A percentile compares a stretch with the other conserved stretches of the same genome.
These are phyloP conservation scores for Colletotrichum sidae DNA, from an alignment of 2,329 filamentous ascomycete species.

Conservation along the genomic window DNA sequence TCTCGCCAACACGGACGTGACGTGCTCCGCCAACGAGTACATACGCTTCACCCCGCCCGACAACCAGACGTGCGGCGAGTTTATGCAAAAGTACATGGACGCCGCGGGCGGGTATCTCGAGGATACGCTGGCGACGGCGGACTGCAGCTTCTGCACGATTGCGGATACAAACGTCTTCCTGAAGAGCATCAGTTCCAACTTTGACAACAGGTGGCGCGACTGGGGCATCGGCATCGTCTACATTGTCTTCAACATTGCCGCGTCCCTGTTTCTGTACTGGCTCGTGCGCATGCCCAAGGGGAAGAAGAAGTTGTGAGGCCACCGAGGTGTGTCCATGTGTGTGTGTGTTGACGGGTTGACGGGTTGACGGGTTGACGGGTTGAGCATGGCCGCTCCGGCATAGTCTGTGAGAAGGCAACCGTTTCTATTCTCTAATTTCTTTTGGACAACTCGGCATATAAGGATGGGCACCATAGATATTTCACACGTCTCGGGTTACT, in stretches of 20 bases:
- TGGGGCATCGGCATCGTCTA: slow-evolving; percentile 66
- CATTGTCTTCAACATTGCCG: slow-evolving; percentile 60
- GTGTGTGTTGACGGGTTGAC: neutral
- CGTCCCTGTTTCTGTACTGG: slow-evolving; percentile 62
- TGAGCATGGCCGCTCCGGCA: neutral
- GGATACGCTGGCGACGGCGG: slow-evolving; percentile 53
- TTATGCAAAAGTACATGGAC: slow-evolving; percentile 57
- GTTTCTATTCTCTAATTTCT: slow-evolving; percentile 4
- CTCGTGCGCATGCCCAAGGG: slow-evolving; percentile 49
- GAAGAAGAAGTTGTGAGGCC: slow-evolving; percentile 30
- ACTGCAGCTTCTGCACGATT: slow-evolving; percentile 58
- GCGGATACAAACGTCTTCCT: slow-evolving; percentile 53
- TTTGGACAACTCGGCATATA: neutral
- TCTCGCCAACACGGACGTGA: slow-evolving; percentile 39
- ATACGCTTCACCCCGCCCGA: slow-evolving; percentile 65
- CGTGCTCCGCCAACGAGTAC: slow-evolving; percentile 53
- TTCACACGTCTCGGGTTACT: slow-evolving; percentile 3
- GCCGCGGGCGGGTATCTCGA: slow-evolving; percentile 59
- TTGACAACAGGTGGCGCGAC: slow-evolving; percentile 64
- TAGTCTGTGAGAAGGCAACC: neutral
- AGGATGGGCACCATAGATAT: slow-evolving; percentile 16
- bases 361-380: neutral
- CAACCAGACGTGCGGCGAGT: slow-evolving; percentile 58
- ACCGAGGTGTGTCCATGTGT: neutral
- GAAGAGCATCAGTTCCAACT: slow-evolving; percentile 54